Conservation (phyloP, 2,329 filamentous ascomycete genomes). For the Paraphaeosphaeria sporulosa region DNA sequence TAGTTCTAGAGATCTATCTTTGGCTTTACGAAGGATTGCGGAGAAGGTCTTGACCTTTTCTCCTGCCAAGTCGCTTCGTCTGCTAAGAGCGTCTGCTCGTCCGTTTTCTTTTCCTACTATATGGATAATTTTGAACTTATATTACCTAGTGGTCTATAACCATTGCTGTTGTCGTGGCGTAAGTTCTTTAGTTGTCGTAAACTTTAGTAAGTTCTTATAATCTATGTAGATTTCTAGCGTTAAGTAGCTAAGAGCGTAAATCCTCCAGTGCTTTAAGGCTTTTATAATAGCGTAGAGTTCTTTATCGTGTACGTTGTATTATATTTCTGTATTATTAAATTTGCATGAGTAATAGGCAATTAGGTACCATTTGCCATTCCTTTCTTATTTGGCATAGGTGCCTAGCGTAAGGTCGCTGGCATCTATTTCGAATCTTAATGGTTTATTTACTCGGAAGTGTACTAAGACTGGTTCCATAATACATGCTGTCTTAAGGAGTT, state of each 20-base stretch:
- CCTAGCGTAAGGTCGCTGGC: not conserved
- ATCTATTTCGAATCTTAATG: conserved; percentile 2
- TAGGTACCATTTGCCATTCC: conserved; percentile 7
- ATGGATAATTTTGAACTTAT: conserved; percentile 1
- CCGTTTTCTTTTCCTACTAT: not conserved
- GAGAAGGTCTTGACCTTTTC: not conserved
- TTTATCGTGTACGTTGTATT: conserved; percentile 17
- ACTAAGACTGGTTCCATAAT: conserved; percentile 5
- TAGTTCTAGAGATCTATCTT: not conserved
- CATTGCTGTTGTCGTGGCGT: not conserved
- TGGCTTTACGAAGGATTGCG: not conserved
- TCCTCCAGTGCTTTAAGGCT: not conserved
- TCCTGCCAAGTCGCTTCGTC: not conserved
- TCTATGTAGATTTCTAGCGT: not conserved
- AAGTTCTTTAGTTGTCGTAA: not conserved
- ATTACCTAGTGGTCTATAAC: not conserved
- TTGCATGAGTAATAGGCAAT: conserved; percentile 16
- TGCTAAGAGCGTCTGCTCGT: not conserved
- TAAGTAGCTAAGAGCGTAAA: not conserved
- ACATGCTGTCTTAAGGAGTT: not conserved
- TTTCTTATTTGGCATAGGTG: not conserved
- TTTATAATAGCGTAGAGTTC: too few species aligned
- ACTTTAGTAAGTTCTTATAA: not conserved
- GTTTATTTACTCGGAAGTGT: not conserved
- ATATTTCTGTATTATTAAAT: conserved; percentile 6